Evolutionary conservation across 345 rosid species (phyloP), one percentile per base, ranked within the genome.

Genomic region (Turnera subulata): DNA sequence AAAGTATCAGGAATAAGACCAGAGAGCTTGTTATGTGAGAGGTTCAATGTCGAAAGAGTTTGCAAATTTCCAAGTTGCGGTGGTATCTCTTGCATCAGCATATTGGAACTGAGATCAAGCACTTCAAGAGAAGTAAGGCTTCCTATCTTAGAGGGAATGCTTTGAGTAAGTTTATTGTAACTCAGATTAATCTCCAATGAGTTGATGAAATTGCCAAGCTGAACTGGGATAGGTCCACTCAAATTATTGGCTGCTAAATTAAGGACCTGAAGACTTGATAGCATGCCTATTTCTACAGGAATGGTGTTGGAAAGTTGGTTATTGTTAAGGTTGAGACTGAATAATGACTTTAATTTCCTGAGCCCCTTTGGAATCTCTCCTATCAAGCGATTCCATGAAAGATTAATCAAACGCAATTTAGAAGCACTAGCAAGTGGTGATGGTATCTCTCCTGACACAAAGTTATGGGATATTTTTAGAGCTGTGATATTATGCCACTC

Each of bases 71-170:
- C 59, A 16, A 53, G 17, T 42, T 25, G 50, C 20, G 5, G 20
- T 2, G 66, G 66, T 26, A 62, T 62, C 57, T 44, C 58, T 42
- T 6, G 32, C 5, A 15, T 21, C 0, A 62, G 42, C 1, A 20
- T 17, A 53, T 62, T 62, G 17, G 14, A 35, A 17, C 63, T 59
- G 17, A 59, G 63, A 26, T 59, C 63, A 6, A 59, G 32, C 33
- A 1, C 16, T 3, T 12, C 13, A 9, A 62, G 52, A 43, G 18
- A 9, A 1, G 14, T 15, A 8, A 62, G 20, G 7, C 15, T 7
- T 21, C 59, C 32, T 3, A 62, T 2, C 44, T 62, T 58, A 7
- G 7, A 6, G 19, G 66, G 66, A 32, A 62, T 53, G 18, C 15
- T 25, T n/a, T 33, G 16, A 26, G 44, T 14, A 15, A 62, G 44